Conservation (phyloP, 371 early-diverging fungal species). For the Encephalitozoon intestinalis region DNA sequence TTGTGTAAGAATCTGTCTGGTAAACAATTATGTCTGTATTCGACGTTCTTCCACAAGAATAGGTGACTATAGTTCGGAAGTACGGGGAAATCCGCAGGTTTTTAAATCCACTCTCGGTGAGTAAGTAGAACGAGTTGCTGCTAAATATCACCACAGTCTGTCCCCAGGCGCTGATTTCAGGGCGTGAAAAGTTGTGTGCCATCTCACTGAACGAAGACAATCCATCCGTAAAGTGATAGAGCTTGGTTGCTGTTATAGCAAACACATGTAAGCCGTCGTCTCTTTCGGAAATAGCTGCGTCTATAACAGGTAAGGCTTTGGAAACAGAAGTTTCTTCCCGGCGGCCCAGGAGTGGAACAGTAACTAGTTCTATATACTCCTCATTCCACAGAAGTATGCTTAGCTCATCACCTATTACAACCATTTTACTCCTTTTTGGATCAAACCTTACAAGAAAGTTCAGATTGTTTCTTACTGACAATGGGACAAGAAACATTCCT, state of each 20-base stretch:
- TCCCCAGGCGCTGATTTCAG: neutral
- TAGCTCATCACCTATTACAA: neutral
- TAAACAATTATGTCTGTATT: neutral
- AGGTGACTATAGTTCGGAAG: neutral
- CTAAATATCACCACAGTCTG: neutral
- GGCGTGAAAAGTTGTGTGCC: neutral
- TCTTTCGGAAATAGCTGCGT: neutral
- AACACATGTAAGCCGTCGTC: neutral
- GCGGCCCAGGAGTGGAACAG: neutral
- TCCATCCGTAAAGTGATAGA: neutral
- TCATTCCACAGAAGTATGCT: neutral
- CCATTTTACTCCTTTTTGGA: neutral
- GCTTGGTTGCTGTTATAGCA: neutral
- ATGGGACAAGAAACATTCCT: neutral
- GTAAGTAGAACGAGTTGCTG: neutral
- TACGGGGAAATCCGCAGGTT: conserved; percentile 9
- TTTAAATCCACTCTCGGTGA: neutral
- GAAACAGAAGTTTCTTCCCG: neutral
- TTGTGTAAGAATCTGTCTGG: neutral
- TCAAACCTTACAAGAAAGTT: neutral
- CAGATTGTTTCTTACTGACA: neutral
- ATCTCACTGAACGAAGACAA: neutral
- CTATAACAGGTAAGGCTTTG: neutral
- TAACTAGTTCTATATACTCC: neutral
- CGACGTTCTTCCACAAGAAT: neutral